phyloP scores from a whole-genome alignment of 164 flowering plant species.

The Liriodendron chinense region DNA sequence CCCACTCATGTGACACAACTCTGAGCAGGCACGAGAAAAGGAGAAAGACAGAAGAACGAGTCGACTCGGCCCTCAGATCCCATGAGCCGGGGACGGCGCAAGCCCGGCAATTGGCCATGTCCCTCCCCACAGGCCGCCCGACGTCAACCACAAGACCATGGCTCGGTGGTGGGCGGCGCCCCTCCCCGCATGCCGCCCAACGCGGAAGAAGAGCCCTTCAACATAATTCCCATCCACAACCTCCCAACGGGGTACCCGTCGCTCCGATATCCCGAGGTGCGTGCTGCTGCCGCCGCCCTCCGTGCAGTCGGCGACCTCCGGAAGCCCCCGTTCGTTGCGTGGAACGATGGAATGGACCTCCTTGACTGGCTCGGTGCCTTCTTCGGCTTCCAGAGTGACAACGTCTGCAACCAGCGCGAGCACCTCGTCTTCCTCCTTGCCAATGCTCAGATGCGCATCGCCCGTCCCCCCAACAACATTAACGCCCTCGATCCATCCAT shows the following conservation, averaged over 20 bases:
- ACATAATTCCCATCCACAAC: conserved; percentile 57
- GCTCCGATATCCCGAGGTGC: conserved; percentile 71
- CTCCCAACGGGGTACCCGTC: conserved; percentile 77
- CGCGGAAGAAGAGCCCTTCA: conserved; percentile 16
- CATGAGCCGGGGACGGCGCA: conserved; percentile 14
- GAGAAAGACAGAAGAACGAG: too few species aligned
- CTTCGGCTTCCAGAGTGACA: conserved; percentile 87
- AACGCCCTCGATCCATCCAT: conserved; percentile 55
- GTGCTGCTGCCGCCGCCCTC: conserved; percentile 72
- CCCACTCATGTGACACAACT: too few species aligned
- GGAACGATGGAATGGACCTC: conserved; percentile 55
- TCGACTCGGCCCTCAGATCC: too few species aligned
- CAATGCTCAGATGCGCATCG: conserved; percentile 85
- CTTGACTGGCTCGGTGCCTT: conserved; percentile 81
- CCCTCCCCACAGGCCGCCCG: too few species aligned
- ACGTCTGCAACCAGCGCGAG: conserved; percentile 83
- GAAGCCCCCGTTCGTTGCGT: conserved; percentile 47
- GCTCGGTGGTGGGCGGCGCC: too few species aligned
- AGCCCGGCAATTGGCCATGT: too few species aligned
- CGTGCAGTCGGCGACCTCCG: conserved; percentile 57
- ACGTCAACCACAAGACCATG: conserved; percentile 5
- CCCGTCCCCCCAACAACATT: conserved; percentile 43
- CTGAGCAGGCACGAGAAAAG: too few species aligned
- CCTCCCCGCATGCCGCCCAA: background rate
- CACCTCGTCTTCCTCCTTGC: conserved; percentile 90